phyloP scores from a whole-genome alignment of 495 filamentous ascomycete genomes.

The Penicillium verhagenii region DNA sequence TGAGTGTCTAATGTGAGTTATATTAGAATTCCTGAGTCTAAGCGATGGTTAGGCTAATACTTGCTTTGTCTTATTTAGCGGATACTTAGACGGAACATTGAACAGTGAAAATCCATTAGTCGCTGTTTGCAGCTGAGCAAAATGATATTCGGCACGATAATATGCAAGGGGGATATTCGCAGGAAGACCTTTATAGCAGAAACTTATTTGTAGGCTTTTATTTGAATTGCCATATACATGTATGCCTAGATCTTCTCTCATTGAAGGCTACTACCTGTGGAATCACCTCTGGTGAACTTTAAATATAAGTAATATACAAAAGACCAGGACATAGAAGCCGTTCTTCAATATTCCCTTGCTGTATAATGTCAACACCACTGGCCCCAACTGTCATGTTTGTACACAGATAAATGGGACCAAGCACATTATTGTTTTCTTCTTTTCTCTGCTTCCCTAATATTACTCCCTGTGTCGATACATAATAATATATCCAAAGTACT shows the following conservation, averaged over 20 bases:
- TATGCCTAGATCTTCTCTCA: not conserved
- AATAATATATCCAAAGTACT: not conserved
- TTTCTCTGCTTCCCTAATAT: not conserved
- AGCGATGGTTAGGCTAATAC: not conserved
- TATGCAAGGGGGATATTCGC: not conserved
- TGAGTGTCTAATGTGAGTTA: not conserved
- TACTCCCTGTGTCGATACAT: not conserved
- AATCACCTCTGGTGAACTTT: not conserved
- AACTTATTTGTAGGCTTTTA: not conserved
- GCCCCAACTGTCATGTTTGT: not conserved
- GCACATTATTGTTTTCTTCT: not conserved
- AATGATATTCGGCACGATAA: not conserved
- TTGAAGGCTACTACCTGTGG: not conserved
- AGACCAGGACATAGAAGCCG: not conserved
- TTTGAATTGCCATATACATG: not conserved
- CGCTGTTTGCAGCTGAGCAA: not conserved
- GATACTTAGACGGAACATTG: not conserved
- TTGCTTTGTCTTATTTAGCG: not conserved
- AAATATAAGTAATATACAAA: not conserved
- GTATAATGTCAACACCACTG: not conserved
- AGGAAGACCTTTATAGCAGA: not conserved
- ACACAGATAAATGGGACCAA: not conserved
- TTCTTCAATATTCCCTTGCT: not conserved
- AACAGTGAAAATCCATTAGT: not conserved
- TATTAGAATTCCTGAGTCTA: not conserved